Percentiles rank a stretch among this genome's conserved stretches.
Evolutionary conservation across 116 monocot species (phyloP).

Genomic region (Cymodocea nodosa): DNA sequence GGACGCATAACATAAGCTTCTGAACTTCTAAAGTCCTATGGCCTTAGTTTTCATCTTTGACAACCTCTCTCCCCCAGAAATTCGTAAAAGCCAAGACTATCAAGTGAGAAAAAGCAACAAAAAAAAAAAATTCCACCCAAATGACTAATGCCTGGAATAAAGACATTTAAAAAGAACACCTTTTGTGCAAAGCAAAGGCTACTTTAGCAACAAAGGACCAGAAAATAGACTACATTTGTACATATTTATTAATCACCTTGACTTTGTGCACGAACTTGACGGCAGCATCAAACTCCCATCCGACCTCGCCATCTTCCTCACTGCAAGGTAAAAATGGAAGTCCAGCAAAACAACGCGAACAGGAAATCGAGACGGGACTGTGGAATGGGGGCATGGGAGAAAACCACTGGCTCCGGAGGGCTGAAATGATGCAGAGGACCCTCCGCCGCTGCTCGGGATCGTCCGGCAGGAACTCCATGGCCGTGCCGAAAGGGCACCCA

Average conservation of each 20-base stretch:
- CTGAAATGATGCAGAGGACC: constrained; percentile 1
- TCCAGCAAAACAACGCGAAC: no score
- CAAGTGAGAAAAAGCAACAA: no score
- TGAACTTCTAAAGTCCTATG: no score
- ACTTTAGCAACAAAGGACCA: neutral
- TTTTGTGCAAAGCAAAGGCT: neutral
- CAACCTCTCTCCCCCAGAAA: no score
- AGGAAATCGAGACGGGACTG: neutral
- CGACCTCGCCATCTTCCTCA: constrained; percentile 1
- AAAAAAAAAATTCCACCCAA: no score
- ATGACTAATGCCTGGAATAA: no score
- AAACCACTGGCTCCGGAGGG: constrained; percentile 3
- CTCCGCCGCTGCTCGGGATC: constrained; percentile 1
- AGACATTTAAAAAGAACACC: no score
- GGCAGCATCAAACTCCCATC: constrained; percentile 1
- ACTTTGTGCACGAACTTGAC: neutral
- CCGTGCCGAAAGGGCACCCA: neutral
- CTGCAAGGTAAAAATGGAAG: neutral
- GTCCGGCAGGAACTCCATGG: neutral
- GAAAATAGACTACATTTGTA: neutral
- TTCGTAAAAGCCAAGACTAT: no score
- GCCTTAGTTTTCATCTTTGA: no score
- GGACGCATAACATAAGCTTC: no score
- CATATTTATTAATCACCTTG: neutral
- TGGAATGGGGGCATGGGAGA: neutral